Evolutionary conservation across 371 early-diverging fungal species (phyloP), one percentile per base, ranked within the genome.

Genomic region (Mortierella sp.): DNA sequence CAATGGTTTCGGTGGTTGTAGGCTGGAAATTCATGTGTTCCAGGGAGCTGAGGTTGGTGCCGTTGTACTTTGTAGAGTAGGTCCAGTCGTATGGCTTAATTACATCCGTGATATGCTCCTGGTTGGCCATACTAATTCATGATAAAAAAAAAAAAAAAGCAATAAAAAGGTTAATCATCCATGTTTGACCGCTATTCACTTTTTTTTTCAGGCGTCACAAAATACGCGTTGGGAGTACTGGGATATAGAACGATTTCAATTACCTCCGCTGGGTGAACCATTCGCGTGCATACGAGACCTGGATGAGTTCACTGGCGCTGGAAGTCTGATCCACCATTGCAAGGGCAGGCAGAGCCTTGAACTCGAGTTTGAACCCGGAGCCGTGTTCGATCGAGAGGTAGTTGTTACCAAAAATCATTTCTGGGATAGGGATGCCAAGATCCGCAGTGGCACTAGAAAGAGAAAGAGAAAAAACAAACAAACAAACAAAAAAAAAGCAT

Each of bases 41-140:
- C 5, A 44, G 25, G 15, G 18, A 25, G 12, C 66, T 60, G 52
- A 46, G n/a, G n/a, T 53, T 58, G 6, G 61, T 59, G 6, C 97
- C 97, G 48, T 73, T 75, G 84, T 97, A 96, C 15, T 80, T 81
- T 15, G 96, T 93, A 5, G 94, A 83, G 66, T 93, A 97, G 0
- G 97, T 97, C 98, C 98, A 98, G 75, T 98, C 97, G 71, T 95
- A 98, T 1, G 97, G 95, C 67, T 94, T 94, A 53, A 93, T 84
- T 1, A 93, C 90, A 61, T 93, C 90, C 59, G 91, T 91, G 57
- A 96, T 89, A 68, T 94, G 91, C 56, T 87, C 88, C 71, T 89
- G 88, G 68, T 89, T 89, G 25, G 72, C 83, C 61, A 83, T 72
- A 66, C 85, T 85, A 59, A 55, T 16, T 3, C 1, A 16, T 59